phyloP scores from a whole-genome alignment of 2,329 filamentous ascomycete genomes.

The Tricladium varicosporioides region DNA sequence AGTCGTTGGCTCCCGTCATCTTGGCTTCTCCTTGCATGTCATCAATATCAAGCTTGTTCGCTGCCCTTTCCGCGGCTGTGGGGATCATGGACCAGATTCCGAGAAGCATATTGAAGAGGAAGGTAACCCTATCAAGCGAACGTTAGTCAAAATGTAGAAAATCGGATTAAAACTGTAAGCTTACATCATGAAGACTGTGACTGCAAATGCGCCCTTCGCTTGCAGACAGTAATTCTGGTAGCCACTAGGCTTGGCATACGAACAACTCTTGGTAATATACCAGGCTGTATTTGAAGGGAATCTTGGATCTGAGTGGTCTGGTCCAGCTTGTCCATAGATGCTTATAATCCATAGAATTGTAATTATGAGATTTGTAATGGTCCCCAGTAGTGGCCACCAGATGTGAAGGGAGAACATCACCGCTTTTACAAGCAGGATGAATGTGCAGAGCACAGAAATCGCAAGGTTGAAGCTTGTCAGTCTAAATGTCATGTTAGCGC shows the following conservation, averaged over 20 bases:
- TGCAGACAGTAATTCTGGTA: constrained; percentile 61
- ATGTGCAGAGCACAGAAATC: constrained; percentile 72
- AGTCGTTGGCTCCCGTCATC: neutral
- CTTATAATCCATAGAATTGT: constrained; percentile 63
- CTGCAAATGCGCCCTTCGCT: constrained; percentile 65
- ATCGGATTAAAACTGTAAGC: constrained; percentile 28
- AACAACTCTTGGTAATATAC: constrained; percentile 73
- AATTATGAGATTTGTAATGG: constrained; percentile 56
- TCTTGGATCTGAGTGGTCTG: constrained; percentile 66
- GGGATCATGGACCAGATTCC: constrained; percentile 53
- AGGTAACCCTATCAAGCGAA: constrained; percentile 49
- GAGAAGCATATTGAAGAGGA: constrained; percentile 56
- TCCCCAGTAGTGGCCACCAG: constrained; percentile 65
- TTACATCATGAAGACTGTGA: constrained; percentile 67
- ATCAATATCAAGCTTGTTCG: constrained; percentile 54
- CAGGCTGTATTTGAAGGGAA: constrained; percentile 64
- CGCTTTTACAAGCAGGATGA: constrained; percentile 70
- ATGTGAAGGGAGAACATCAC: constrained; percentile 69
- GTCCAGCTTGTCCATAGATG: constrained; percentile 68
- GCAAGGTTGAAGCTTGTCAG: constrained; percentile 75
- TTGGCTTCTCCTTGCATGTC: constrained; percentile 36
- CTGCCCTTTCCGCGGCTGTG: constrained; percentile 37
- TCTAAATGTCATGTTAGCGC: constrained; percentile 42
- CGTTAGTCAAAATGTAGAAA: constrained; percentile 3
- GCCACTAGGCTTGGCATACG: constrained; percentile 51